Conservation (phyloP, 108 stramenopile species). For the Pseudonitzschia pungens region DNA sequence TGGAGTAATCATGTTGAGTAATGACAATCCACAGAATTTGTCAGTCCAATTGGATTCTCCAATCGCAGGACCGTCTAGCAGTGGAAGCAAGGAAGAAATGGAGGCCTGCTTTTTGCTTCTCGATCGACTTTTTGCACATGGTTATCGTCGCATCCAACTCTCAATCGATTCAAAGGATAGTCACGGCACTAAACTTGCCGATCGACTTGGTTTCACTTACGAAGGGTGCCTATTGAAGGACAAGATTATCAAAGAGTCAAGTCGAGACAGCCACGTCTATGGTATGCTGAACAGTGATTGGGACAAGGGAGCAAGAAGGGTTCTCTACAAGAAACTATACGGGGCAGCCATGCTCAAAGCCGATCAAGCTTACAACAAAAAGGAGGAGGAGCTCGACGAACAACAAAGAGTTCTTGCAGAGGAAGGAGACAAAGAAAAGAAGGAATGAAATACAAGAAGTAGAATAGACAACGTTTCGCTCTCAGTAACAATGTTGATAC, state of each 20-base stretch:
- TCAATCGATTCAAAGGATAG: constrained; percentile 69
- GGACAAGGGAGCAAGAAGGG: constrained; percentile 68
- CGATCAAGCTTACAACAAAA: constrained; percentile 61
- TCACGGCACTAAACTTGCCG: constrained; percentile 50
- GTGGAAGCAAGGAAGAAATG: constrained; percentile 64
- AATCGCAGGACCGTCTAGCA: constrained; percentile 54
- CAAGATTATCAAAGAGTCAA: constrained; percentile 77
- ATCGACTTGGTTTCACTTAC: constrained; percentile 70
- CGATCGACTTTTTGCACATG: constrained; percentile 79
- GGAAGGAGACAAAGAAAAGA: constrained; percentile 22
- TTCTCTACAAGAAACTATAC: constrained; percentile 67
- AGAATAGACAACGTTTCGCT: background rate
- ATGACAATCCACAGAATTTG: constrained; percentile 74
- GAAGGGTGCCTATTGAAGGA: constrained; percentile 71
- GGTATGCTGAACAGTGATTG: constrained; percentile 88
- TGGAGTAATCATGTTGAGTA: constrained; percentile 60
- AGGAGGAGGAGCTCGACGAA: constrained; percentile 71
- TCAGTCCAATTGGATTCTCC: constrained; percentile 75
- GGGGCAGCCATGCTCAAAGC: constrained; percentile 52
- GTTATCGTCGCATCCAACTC: constrained; percentile 81
- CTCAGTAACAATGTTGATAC: background rate
- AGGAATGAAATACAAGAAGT: background rate
- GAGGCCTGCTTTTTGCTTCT: constrained; percentile 79
- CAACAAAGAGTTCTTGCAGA: constrained; percentile 46
- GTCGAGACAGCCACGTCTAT: constrained; percentile 76